Evolutionary conservation across 169 alveolate genomes (phyloP), one percentile per base, ranked within the genome.

Genomic region (Plasmodium falciparum): DNA sequence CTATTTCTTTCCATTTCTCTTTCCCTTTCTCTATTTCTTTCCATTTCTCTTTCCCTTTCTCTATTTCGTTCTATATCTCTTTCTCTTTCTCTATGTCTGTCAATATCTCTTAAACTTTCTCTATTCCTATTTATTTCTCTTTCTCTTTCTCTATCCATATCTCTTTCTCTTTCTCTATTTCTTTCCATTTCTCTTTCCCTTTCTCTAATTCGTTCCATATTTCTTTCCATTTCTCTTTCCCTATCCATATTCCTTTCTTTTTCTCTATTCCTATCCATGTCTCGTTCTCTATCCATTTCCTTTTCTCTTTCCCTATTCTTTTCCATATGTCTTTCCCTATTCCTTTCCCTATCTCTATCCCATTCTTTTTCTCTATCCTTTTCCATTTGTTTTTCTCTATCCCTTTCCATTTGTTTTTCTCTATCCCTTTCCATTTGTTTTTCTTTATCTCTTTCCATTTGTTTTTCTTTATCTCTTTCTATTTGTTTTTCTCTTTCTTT

Each of bases 141-240:
- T 3, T 75, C 59, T 13, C 7, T 45, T 1, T 62, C 74, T 11
- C 17, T 52, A 2, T 43, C 56, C 49, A 39, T 24, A 0, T 61
- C 89, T 20, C 33, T 17, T 47, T 63, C 89, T 3, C 59, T 29
- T 3, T 76, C 75, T n/a, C 22, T 63, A 9, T 49, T 45, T 13
- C 75, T 52, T 12, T 76, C 89, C 13, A 15, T 49, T 1, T 75
- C 89, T 49, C 45, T 33, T 6, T 76, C 75, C 6, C 66, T 76
- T 13, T 45, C 76, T 4, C 58, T 26, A 0, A 26, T 67, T 7
- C 20, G 0, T 12, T 76, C 89, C 26, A 56, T 49, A 2, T 76
- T 67, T 76, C 43, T 39, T 1, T 76, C 75, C 12, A 15, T 76
- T 13, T 47, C 76, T 24, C 89, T 49, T 6, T 63, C 89, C n/a